Evolutionary conservation across 805 yeast genomes (phyloP).

Genomic region (Kodamaea kaohsiungensis): DNA sequence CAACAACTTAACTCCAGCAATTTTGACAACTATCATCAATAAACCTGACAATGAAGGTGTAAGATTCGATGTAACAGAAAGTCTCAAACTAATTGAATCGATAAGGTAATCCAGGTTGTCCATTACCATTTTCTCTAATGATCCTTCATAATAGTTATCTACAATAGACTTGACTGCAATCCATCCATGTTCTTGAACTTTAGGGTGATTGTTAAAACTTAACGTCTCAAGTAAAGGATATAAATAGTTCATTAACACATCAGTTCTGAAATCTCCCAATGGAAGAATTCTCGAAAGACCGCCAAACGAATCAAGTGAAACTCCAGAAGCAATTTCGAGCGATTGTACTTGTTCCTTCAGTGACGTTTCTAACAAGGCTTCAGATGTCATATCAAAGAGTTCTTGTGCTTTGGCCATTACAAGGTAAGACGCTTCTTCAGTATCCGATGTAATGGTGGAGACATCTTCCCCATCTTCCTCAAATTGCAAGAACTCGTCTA

Average conservation of each 20-base stretch:
- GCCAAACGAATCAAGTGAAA: slow-evolving; percentile 49
- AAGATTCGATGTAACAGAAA: slow-evolving; percentile 65
- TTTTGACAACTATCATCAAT: slow-evolving; percentile 63
- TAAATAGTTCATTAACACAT: slow-evolving; percentile 67
- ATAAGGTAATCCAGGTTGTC: slow-evolving; percentile 79
- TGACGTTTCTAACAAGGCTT: slow-evolving; percentile 6
- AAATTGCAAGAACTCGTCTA: slow-evolving; percentile 16
- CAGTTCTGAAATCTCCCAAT: slow-evolving; percentile 36
- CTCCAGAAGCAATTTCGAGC: slow-evolving; percentile 30
- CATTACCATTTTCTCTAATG: slow-evolving; percentile 55
- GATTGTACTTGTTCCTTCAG: slow-evolving; percentile 11
- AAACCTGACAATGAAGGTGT: slow-evolving; percentile 75
- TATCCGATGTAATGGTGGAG: slow-evolving; percentile 1
- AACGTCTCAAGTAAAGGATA: slow-evolving; percentile 73
- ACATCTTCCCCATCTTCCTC: slow-evolving; percentile 20
- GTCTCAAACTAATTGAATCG: slow-evolving; percentile 70
- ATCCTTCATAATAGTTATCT: slow-evolving; percentile 51
- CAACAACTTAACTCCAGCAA: slow-evolving; percentile 69
- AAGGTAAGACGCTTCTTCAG: slow-evolving; percentile 31
- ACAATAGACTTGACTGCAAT: slow-evolving; percentile 47
- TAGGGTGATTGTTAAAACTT: slow-evolving; percentile 51
- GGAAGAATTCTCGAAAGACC: slow-evolving; percentile 22
- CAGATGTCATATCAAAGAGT: slow-evolving; percentile 37
- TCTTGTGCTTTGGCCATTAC: slow-evolving; percentile 41
- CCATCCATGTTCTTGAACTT: slow-evolving; percentile 57